These are phyloP conservation scores for Arabidopsis hybrid DNA, from an alignment of 441 rosid species.

Conservation along the genomic window DNA sequence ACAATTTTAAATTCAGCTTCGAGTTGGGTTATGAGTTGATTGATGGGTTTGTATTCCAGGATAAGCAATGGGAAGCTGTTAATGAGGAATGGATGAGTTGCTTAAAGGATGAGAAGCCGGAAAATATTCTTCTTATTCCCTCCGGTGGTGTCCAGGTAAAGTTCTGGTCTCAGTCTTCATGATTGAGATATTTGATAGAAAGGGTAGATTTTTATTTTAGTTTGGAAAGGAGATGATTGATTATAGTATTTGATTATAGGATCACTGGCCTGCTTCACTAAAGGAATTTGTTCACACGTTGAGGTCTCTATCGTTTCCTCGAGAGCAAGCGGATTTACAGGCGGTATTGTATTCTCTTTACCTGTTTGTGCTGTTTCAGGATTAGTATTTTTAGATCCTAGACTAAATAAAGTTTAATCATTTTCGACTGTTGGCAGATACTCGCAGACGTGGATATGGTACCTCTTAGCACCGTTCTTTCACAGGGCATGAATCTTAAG, in stretches of 20 bases:
- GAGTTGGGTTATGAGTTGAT: not conserved
- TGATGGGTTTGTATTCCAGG: constrained; percentile 35
- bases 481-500: constrained; percentile 91
- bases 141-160: constrained; percentile 72
- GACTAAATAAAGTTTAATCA: too few relatives aligned
- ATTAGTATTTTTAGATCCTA: too few relatives aligned
- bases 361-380: too few relatives aligned
- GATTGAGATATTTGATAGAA: not conserved
- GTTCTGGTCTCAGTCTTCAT: not conserved
- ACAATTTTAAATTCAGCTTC: constrained; percentile 3
- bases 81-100: constrained; percentile 83
- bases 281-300: constrained; percentile 62
- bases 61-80: constrained; percentile 78
- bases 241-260: constrained; percentile 47
- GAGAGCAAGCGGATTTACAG: constrained; percentile 62
- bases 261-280: constrained; percentile 84
- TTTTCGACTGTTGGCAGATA: constrained; percentile 51
- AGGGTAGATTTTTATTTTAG: not conserved
- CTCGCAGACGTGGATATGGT: constrained; percentile 54
- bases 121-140: constrained; percentile 74
- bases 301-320: constrained; percentile 70
- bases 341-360: constrained; percentile 47
- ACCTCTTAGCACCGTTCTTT: constrained; percentile 67
- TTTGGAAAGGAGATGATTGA: not conserved
- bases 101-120: constrained; percentile 63